These are phyloP conservation scores for Coniochaeta prunicola DNA, from an alignment of 2,329 filamentous ascomycete genomes.

Conservation along the genomic window DNA sequence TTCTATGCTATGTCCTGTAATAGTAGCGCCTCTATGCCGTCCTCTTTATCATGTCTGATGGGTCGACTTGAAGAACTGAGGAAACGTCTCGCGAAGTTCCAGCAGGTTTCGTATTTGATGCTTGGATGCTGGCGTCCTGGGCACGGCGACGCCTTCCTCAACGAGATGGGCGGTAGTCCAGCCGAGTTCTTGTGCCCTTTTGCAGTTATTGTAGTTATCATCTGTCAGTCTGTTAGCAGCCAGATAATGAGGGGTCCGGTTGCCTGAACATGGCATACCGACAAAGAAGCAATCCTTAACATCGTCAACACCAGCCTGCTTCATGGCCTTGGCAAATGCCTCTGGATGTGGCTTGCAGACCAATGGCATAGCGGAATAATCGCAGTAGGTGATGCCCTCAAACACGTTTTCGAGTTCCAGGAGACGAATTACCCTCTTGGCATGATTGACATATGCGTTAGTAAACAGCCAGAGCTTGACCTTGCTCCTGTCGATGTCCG, in stretches of 20 bases:
- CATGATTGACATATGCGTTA: constrained; percentile 91
- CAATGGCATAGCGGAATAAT: constrained; percentile 68
- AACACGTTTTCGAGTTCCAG: constrained; percentile 83
- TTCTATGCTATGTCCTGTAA: neutral
- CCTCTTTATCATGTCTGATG: constrained; percentile 3
- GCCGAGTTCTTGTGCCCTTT: constrained; percentile 66
- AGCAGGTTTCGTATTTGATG: constrained; percentile 69
- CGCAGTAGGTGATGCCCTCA: constrained; percentile 90
- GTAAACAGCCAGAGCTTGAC: constrained; percentile 92
- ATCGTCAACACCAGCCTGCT: constrained; percentile 64
- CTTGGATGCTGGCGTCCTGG: constrained; percentile 58
- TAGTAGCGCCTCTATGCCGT: neutral
- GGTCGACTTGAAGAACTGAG: constrained; percentile 71
- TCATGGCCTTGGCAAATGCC: constrained; percentile 88
- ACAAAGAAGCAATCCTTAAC: constrained; percentile 83
- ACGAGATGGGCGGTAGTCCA: constrained; percentile 86
- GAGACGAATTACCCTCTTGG: constrained; percentile 70
- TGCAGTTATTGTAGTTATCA: constrained; percentile 79
- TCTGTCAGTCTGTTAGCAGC: constrained; percentile 42
- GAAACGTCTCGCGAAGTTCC: constrained; percentile 70
- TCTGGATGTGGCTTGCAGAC: constrained; percentile 79
- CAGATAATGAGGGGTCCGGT: neutral
- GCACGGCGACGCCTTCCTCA: constrained; percentile 62
- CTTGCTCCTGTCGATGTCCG: constrained; percentile 75
- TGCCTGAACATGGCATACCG: constrained; percentile 48